Evolutionary conservation across 805 yeast genomes (phyloP), one percentile per base, ranked within the genome.

Genomic region (Candida montana): DNA sequence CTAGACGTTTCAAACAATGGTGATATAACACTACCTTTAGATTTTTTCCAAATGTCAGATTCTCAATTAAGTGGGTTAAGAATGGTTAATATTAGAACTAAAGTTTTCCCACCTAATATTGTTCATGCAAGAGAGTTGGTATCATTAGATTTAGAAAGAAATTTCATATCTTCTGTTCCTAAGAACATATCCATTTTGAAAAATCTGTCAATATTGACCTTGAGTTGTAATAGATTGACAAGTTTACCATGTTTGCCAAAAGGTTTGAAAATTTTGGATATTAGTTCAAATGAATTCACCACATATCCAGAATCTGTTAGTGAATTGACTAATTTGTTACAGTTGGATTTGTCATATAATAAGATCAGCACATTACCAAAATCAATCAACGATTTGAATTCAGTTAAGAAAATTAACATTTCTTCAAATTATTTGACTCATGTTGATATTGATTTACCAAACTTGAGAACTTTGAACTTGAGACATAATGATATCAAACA

Each of bases 1-100:
- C 68, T 90, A 46, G 91, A 90, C 60, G 87, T 88, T 8, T 83
- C 95, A 2, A 78, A 83, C 48, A 90, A 90, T 58, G 95, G 96
- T 4, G 83, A 95, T 15, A 81, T 91, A 40, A 77, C 80, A 45
- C 67, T 90, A 27, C 95, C 97, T 0, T 65, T 78, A 41, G 96
- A 89, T 56, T 90, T 90, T 58, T 79, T 90, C 53, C 95, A 88
- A 57, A 76, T 66, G 38, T 63, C 83, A 19, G 86, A 95, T 50
- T 74, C 78, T 31, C 85, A 85, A 54, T 68, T 89, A 53, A 71
- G 75, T 21, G 74, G 76, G 40, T 69, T 89, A 47, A 72, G 79
- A 42, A 86, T 81, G 67, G 78, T 85, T 1, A 72, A 79, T 47
- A 83, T 84, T 51, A 82, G 93, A 42, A 77, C 85, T 19, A 77